phyloP scores from a whole-genome alignment of 2,329 filamentous ascomycete genomes.

The Aspergillus novofumigatus region DNA sequence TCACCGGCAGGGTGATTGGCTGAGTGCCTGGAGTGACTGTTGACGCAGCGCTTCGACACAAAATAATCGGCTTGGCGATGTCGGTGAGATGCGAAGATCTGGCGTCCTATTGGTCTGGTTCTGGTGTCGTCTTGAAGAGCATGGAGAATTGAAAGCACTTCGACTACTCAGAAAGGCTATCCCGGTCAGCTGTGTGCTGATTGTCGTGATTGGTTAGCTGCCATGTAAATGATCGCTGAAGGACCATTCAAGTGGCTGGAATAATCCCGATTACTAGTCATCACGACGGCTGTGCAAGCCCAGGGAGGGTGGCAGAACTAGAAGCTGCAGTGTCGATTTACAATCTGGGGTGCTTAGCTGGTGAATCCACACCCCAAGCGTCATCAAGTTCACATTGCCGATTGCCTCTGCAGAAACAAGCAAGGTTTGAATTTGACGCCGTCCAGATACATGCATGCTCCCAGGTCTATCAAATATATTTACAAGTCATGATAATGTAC shows the following conservation, averaged over 20 bases:
- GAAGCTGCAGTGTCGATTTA: neutral
- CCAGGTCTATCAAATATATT: slow-evolving; percentile 11
- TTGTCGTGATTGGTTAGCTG: neutral
- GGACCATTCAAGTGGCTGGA: neutral
- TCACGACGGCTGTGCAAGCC: neutral
- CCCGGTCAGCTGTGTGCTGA: neutral
- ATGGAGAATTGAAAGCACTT: neutral
- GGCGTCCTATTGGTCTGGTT: neutral
- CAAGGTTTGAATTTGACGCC: neutral
- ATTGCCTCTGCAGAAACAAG: neutral
- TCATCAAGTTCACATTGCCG: neutral
- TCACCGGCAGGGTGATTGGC: slow-evolving; percentile 19
- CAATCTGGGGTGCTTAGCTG: neutral
- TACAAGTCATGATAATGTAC: slow-evolving; percentile 21
- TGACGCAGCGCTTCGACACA: slow-evolving; percentile 14
- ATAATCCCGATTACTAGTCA: neutral
- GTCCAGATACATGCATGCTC: neutral
- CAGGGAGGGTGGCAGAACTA: neutral
- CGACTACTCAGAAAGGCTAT: neutral
- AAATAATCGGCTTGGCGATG: neutral
- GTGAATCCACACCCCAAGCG: neutral
- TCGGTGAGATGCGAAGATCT: neutral
- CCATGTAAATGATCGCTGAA: neutral
- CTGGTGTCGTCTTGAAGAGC: neutral
- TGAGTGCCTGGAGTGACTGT: slow-evolving; percentile 9